Percentiles rank a stretch among this genome's conserved stretches.
Conservation (phyloP, 148 eudicot species). For the Chenopodium suecicum region DNA sequence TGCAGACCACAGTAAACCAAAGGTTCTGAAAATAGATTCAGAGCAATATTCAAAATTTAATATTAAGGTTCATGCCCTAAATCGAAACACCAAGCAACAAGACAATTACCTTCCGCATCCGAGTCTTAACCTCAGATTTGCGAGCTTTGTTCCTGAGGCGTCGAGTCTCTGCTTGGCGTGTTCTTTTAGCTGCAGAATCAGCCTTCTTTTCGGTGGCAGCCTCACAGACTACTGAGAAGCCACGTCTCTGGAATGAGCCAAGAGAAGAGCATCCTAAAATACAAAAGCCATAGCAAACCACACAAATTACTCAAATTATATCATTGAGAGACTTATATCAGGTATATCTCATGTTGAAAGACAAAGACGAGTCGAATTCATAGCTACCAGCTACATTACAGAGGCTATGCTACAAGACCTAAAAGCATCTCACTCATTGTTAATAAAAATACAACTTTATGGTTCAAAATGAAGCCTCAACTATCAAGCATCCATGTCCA, state of each 20-base stretch:
- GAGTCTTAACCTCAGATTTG: conserved; percentile 81
- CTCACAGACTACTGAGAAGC: conserved; percentile 63
- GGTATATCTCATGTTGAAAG: neutral
- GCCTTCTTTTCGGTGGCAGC: conserved; percentile 56
- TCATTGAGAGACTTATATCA: neutral
- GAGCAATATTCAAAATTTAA: neutral
- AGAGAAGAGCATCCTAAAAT: conserved; percentile 47
- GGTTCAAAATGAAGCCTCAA: neutral
- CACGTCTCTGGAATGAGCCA: conserved; percentile 35
- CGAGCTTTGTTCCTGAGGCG: conserved; percentile 72
- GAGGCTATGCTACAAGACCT: neutral
- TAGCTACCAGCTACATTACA: neutral
- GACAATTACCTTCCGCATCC: conserved; percentile 76
- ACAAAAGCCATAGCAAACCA: conserved; percentile 6
- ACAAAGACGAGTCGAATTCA: neutral
- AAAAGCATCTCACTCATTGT: neutral
- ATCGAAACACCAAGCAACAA: neutral
- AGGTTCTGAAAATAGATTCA: neutral
- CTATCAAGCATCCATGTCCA: neutral
- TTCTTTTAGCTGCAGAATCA: conserved; percentile 83
- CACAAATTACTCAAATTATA: too few relatives aligned
- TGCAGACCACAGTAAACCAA: neutral
- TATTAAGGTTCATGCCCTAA: neutral
- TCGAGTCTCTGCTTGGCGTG: conserved; percentile 85
- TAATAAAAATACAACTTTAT: neutral